These are phyloP conservation scores for Lepiota venenata DNA, from an alignment of 768 basidiomycete species.

Conservation along the genomic window DNA sequence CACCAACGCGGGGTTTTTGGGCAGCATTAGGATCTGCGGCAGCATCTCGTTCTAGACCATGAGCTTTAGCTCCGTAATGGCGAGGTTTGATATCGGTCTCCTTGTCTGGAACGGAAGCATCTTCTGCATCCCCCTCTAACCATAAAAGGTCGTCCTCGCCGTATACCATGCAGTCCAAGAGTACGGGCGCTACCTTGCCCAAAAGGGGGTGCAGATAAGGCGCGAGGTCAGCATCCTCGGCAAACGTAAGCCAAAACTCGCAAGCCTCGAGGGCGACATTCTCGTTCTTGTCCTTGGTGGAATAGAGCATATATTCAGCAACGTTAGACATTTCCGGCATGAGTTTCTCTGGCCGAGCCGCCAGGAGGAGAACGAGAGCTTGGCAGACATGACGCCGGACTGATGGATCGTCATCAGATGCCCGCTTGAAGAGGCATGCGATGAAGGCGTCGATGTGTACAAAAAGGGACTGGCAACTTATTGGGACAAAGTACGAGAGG, in stretches of 20 bases:
- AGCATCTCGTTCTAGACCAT: conserved; percentile 77
- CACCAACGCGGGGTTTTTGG: conserved; percentile 47
- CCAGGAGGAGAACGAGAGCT: conserved; percentile 89
- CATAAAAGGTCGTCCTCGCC: conserved; percentile 95
- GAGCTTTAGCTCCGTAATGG: conserved; percentile 83
- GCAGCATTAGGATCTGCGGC: conserved; percentile 30
- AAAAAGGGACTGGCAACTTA: conserved; percentile 82
- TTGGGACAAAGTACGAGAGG: conserved; percentile 89
- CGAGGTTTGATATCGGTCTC: conserved; percentile 96
- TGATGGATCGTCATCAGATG: conserved; percentile 89
- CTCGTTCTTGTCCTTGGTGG: conserved; percentile 96
- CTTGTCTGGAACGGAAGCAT: conserved; percentile 88
- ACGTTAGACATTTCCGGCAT: conserved; percentile 95
- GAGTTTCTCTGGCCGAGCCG: conserved; percentile 91
- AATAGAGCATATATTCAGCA: conserved; percentile 98
- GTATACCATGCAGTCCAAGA: conserved; percentile 98
- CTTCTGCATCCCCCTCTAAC: conserved; percentile 90
- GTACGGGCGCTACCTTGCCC: conserved; percentile 87
- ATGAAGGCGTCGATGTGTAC: conserved; percentile 94
- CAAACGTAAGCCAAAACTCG: conserved; percentile 99
- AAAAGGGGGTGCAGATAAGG: conserved; percentile 84
- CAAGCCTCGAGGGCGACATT: conserved; percentile 96
- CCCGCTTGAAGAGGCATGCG: conserved; percentile 89
- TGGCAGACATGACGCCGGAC: conserved; percentile 96
- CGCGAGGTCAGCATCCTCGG: conserved; percentile 88